Conservation (phyloP, 2,329 filamentous ascomycete genomes). For the Escovopsis weberi region DNA sequence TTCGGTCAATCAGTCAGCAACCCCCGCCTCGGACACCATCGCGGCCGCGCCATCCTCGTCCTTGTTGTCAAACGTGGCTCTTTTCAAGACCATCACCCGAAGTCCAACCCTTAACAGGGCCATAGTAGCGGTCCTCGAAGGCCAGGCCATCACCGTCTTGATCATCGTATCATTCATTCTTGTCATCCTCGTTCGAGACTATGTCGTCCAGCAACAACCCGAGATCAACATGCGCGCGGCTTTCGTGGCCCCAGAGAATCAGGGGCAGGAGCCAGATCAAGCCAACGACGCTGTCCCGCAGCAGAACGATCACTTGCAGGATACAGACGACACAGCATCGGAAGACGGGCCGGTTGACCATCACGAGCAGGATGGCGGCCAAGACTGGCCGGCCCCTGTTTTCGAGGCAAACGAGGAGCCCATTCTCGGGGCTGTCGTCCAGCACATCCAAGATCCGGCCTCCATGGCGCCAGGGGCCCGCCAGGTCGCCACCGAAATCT, state of each 20-base stretch:
- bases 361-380: conserved; percentile 7
- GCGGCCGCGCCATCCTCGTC: conserved; percentile 14
- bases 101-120: conserved; percentile 61
- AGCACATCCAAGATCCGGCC: background rate
- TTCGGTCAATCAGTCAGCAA: background rate
- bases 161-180: conserved; percentile 91
- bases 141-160: conserved; percentile 81
- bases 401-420: background rate
- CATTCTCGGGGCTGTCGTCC: background rate
- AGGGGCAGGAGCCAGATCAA: conserved; percentile 9
- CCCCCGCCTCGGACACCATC: background rate
- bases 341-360: conserved; percentile 20
- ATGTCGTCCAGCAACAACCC: conserved; percentile 95
- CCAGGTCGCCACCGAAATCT: background rate
- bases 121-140: conserved; percentile 74
- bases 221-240: conserved; percentile 69
- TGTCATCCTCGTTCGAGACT: conserved; percentile 92
- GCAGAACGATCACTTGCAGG: conserved; percentile 5
- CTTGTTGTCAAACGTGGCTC: conserved; percentile 41
- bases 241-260: conserved; percentile 33
- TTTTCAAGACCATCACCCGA: conserved; percentile 48
- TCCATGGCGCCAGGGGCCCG: background rate
- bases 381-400: conserved; percentile 1
- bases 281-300: conserved; percentile 8
- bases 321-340: conserved; percentile 16